phyloP scores from a whole-genome alignment of 2,329 filamentous ascomycete genomes.

The Paecilomyces sp. region DNA sequence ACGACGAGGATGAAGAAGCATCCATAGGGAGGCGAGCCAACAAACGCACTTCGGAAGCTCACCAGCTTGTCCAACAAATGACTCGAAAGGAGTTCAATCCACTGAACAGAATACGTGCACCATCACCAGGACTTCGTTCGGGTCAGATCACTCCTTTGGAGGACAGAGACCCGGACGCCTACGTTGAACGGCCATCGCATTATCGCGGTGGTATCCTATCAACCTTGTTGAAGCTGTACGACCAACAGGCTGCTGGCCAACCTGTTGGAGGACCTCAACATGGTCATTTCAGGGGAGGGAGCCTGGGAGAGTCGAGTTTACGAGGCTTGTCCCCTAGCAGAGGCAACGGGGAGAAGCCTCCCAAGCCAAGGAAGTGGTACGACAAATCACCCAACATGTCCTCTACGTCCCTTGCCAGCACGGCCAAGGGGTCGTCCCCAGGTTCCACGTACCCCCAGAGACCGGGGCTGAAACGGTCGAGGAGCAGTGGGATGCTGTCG shows the following conservation, averaged over 20 bases:
- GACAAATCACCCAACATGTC: conserved; percentile 31
- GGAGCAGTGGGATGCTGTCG: conserved; percentile 26
- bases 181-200: conserved; percentile 58
- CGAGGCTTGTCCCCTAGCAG: conserved; percentile 21
- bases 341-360: conserved; percentile 22
- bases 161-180: conserved; percentile 48
- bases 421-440: conserved; percentile 21
- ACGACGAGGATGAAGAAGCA: conserved; percentile 22
- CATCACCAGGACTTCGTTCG: conserved; percentile 24
- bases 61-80: conserved; percentile 29
- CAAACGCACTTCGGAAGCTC: conserved; percentile 22
- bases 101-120: conserved; percentile 24
- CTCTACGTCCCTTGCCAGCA: conserved; percentile 24
- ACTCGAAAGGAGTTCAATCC: conserved; percentile 24
- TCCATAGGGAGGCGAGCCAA: conserved; percentile 14
- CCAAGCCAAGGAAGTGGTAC: conserved; percentile 32
- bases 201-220: conserved; percentile 69
- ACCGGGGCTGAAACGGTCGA: conserved; percentile 27
- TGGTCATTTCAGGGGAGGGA: conserved; percentile 21
- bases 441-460: conserved; percentile 11
- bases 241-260: conserved; percentile 37
- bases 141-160: conserved; percentile 25
- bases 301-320: conserved; percentile 22
- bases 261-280: conserved; percentile 1
- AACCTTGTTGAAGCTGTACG: conserved; percentile 64